A percentile compares a stretch with the other conserved stretches of the same genome.
Conservation (phyloP, 768 basidiomycete genomes). For the Pulveroboletus frians region DNA sequence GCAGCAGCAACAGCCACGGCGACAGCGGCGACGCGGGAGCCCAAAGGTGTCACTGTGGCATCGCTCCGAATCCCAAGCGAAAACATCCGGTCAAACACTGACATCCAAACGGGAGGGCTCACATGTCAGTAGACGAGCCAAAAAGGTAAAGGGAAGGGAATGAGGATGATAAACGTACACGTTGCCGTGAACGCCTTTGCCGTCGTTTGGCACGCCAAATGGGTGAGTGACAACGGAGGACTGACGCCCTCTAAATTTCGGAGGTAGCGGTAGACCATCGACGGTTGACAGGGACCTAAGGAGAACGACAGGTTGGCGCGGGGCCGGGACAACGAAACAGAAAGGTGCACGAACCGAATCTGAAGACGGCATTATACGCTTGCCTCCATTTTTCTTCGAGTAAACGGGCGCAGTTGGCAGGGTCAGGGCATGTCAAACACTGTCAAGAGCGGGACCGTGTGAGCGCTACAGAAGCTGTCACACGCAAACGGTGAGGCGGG, state of each 20-base stretch:
- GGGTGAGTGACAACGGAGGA: constrained; percentile 80
- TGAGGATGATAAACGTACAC: constrained; percentile 39
- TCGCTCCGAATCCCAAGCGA: constrained; percentile 76
- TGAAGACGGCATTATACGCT: constrained; percentile 80
- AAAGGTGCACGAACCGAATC: constrained; percentile 53
- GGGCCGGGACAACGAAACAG: background rate
- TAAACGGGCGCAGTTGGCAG: constrained; percentile 68
- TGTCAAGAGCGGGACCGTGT: constrained; percentile 26
- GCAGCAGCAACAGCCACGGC: constrained; percentile 39
- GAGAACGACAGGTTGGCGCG: background rate
- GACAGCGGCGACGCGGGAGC: constrained; percentile 59
- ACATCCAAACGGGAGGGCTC: background rate
- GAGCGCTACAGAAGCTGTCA: background rate
- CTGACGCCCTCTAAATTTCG: constrained; percentile 87
- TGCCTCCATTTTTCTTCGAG: constrained; percentile 93
- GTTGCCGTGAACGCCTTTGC: constrained; percentile 88
- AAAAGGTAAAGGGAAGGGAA: no score
- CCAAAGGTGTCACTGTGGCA: constrained; percentile 53
- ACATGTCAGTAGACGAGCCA: background rate
- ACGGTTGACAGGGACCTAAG: constrained; percentile 78
- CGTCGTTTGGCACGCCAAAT: constrained; percentile 82
- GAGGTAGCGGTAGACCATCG: constrained; percentile 89
- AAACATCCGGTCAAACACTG: constrained; percentile 92
- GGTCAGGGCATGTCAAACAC: constrained; percentile 83
- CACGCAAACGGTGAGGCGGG: background rate